Base-by-base conservation (phyloP, 768 basidiomycete genomes). In the Hortiboletus campestris region DNA sequence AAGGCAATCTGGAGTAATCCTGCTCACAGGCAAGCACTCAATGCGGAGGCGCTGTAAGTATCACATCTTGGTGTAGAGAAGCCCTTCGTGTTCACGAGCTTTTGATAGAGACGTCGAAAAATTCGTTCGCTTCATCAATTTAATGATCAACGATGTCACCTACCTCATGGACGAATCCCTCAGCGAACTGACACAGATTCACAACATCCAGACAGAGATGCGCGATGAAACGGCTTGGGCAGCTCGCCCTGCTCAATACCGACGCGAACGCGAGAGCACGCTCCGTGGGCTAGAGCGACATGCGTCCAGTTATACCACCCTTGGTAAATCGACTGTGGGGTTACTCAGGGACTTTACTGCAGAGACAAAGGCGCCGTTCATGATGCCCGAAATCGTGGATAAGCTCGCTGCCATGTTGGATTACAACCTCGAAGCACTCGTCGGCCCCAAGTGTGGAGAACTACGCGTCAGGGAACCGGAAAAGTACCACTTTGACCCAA, bases 111-210 rank as follows among this genome's bases (percentile, higher is more conserved):
- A 93, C 67, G 86, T 91, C 46, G 93, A 97, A 63, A 89, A 91
- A 72, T 98, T 98, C 70, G 87, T 98, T 50, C 86, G 88, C 53
- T 98, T 99, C 71, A 83, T 95, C 75, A 98, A 99, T 74, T 78
- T 98, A 64, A 90, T 98, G 84, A 97, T 98, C 77, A 98, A 97
- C 80, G 97, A 99, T 64, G 94, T 96, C 51, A 98, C 96, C 10
- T 98, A 94, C 72, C 88, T 98, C 49, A 86, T 99, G 82, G 94
- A 98, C 69, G 97, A 99, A 66, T 96, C 94, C 10, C 78, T 98
- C 46, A 85, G 85, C 63, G 91, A 95, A 59, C 79, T 99, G 48
- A 79, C 84, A 12, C 91, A 96, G 67, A 97, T 99, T 59, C 85
- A 89, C 69, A 85, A 82, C 56, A 86, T 98, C 47, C 89, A 96